phyloP scores from a whole-genome alignment of 371 early-diverging fungal genomes.

The Lichtheimia corymbifera region DNA sequence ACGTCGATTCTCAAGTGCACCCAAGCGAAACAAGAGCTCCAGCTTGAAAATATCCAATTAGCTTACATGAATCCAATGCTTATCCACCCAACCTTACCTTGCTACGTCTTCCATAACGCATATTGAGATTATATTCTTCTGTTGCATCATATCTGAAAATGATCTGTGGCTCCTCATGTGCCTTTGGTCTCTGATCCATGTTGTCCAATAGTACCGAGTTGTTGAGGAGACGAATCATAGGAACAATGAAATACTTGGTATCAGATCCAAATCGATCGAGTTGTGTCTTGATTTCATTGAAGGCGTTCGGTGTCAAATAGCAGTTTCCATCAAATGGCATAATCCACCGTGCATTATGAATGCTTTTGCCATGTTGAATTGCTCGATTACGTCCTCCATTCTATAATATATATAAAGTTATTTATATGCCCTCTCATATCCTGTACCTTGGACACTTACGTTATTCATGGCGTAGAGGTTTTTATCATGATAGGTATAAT shows the following conservation, averaged over 20 bases:
- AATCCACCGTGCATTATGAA: constrained; percentile 63
- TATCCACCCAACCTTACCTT: constrained; percentile 46
- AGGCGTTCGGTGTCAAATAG: constrained; percentile 60
- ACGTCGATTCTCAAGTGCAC: constrained; percentile 58
- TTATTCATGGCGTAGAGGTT: constrained; percentile 78
- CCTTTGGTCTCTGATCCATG: constrained; percentile 58
- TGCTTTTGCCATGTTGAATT: constrained; percentile 55
- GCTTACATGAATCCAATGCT: neutral
- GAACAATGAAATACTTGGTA: constrained; percentile 67
- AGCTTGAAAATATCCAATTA: constrained; percentile 28
- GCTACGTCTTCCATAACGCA: constrained; percentile 74
- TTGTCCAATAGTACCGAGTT: constrained; percentile 58
- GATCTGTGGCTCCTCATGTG: constrained; percentile 72
- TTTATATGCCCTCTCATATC: neutral
- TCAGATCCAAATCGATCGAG: constrained; percentile 50
- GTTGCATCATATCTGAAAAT: constrained; percentile 65
- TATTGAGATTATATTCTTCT: constrained; percentile 63
- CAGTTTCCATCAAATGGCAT: constrained; percentile 76
- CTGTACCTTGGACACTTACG: constrained; percentile 38
- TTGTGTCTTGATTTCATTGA: constrained; percentile 60
- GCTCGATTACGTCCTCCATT: constrained; percentile 73
- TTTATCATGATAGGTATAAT: constrained; percentile 71
- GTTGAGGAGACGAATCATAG: constrained; percentile 68
- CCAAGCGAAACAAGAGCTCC: constrained; percentile 67
- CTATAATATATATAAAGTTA: constrained; percentile 26